These are phyloP conservation scores for Curvularia spicifera DNA, from an alignment of 2,329 filamentous ascomycete species.

Conservation along the genomic window DNA sequence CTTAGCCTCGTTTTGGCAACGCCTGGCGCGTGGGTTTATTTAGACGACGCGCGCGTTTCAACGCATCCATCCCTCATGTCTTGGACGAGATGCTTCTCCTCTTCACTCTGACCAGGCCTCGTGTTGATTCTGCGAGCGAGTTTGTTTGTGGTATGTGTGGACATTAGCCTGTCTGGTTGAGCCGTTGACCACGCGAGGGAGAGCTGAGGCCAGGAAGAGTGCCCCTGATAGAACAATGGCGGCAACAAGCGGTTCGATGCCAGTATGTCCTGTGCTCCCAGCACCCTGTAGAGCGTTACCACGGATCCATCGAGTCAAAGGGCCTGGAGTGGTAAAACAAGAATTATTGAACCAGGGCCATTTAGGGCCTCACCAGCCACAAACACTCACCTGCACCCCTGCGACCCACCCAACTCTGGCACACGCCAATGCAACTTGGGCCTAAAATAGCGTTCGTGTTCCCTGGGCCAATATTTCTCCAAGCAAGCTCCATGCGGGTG, in stretches of 20 bases:
- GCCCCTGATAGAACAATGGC: not conserved
- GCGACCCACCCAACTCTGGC: not conserved
- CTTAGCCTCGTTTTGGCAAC: not conserved
- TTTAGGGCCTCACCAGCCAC: not conserved
- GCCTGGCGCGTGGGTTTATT: not conserved
- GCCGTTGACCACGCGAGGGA: not conserved
- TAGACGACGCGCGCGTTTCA: not conserved
- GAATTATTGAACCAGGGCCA: not conserved
- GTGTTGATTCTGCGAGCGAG: not conserved
- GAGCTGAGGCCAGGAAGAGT: not conserved
- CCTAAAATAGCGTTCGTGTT: not conserved
- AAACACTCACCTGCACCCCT: not conserved
- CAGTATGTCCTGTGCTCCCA: not conserved
- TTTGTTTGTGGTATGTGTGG: not conserved
- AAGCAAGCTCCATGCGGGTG: not conserved
- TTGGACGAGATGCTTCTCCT: not conserved
- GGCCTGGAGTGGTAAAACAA: not conserved
- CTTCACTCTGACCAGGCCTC: not conserved
- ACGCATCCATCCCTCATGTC: not conserved
- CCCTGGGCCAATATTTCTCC: not conserved
- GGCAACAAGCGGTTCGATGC: not conserved
- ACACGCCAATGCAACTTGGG: not conserved
- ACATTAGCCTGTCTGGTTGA: not conserved
- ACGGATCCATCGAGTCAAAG: not conserved
- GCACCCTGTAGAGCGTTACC: not conserved